A percentile compares a stretch with the other conserved stretches of the same genome.
Evolutionary conservation across 208 protist species (phyloP).

Genomic region (Acanthamoeba castellanii): DNA sequence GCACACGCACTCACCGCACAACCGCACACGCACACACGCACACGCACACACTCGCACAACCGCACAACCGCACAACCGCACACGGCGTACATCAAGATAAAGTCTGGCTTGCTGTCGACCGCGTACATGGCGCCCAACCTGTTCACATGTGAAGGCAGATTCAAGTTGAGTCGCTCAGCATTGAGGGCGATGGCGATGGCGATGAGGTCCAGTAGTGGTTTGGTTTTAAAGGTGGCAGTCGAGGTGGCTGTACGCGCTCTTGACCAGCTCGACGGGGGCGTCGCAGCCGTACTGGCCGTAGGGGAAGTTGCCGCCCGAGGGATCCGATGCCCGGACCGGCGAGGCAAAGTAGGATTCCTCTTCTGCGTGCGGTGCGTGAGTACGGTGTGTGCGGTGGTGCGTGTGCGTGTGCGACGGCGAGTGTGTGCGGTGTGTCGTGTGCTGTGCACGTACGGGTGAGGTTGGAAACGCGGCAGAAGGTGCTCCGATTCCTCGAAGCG

Average conservation of each 20-base stretch:
- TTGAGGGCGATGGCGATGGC: background rate
- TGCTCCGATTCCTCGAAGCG: background rate
- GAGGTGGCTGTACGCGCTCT: background rate
- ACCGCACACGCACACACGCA: background rate
- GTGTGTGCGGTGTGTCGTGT: background rate
- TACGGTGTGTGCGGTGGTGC: background rate
- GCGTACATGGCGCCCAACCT: background rate
- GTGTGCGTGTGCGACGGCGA: background rate
- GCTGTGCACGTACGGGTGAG: background rate
- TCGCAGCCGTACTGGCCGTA: slow-evolving; percentile 12
- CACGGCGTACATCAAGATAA: background rate
- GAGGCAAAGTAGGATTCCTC: background rate
- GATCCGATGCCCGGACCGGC: background rate
- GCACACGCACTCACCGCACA: too few species aligned
- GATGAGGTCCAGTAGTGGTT: background rate
- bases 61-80: background rate
- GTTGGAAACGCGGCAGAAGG: background rate
- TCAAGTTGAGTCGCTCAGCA: too few species aligned
- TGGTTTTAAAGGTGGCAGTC: too few species aligned
- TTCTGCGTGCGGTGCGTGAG: background rate
- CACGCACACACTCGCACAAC: background rate
- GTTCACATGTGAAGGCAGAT: background rate
- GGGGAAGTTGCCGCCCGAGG: background rate
- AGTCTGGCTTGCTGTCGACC: background rate
- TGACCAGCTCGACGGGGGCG: background rate